These are phyloP conservation scores for Myriosclerotinia duriaeana DNA, from an alignment of 2,329 filamentous ascomycete species.

Conservation along the genomic window DNA sequence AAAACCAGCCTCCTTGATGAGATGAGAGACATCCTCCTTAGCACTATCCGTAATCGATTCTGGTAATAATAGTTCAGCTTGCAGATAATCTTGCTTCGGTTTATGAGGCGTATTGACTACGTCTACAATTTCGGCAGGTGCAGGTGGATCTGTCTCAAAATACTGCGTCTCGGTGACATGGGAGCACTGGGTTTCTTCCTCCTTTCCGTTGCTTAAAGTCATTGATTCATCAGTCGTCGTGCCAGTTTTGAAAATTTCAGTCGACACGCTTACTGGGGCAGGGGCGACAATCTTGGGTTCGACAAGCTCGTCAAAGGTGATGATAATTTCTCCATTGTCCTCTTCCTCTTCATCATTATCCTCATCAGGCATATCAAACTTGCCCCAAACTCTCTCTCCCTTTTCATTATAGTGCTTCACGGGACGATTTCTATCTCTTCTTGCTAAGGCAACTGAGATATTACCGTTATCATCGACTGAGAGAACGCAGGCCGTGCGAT, in stretches of 20 bases:
- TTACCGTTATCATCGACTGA: constrained; percentile 51
- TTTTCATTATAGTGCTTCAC: constrained; percentile 64
- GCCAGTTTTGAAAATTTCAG: constrained; percentile 16
- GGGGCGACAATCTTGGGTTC: constrained; percentile 64
- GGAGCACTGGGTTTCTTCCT: constrained; percentile 31
- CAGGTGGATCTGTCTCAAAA: constrained; percentile 25
- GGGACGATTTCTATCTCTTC: constrained; percentile 61
- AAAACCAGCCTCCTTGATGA: constrained; percentile 52
- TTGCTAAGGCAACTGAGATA: constrained; percentile 65
- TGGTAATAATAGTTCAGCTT: constrained; percentile 34
- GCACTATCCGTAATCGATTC: constrained; percentile 33
- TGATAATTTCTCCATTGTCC: constrained; percentile 60
- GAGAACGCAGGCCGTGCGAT: constrained; percentile 66
- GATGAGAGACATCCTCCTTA: constrained; percentile 45
- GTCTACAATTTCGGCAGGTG: background rate
- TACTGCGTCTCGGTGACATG: constrained; percentile 37
- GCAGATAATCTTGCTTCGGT: constrained; percentile 10
- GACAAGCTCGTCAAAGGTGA: constrained; percentile 62
- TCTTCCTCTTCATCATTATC: constrained; percentile 55
- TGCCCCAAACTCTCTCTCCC: constrained; percentile 71
- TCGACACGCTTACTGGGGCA: constrained; percentile 36
- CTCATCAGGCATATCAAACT: constrained; percentile 71
- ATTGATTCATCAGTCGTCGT: constrained; percentile 21
- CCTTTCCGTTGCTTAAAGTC: constrained; percentile 13
- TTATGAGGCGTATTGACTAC: constrained; percentile 2